Base-by-base conservation (phyloP, 2,329 filamentous ascomycete genomes). In the Alternaria conjuncta region DNA sequence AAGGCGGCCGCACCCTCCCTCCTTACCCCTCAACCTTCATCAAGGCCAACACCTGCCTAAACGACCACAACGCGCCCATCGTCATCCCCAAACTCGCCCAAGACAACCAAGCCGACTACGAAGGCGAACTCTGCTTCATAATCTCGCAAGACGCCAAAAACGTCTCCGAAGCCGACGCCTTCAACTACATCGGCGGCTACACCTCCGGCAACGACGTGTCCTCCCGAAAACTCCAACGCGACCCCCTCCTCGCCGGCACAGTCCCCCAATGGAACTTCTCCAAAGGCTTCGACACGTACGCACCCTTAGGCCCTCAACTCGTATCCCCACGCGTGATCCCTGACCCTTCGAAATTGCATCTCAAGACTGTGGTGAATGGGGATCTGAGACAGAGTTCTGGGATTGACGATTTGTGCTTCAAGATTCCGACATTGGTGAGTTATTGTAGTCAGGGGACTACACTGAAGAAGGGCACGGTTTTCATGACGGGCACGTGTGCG, bases 191-290 rank as follows among this genome's bases (percentile, higher is more conserved):
- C 8, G 84, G 83, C 1, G 87, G 82, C 7, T 89, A 87, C 70
- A 84, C 84, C 0, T 78, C 76, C 28, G 85, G 85, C 28, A 89
- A 89, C 66, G 87, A 89, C 66, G 79, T 89, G 1, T 85, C 84
- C 0, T 81, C 82, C 0, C 82, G 87, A 0, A 86, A 86, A 64
- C 77, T 84, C 32, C 87, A 89, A 65, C 77, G 84, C 4, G 83
- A 87, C 20, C 82, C 84, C 0, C 74, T 73, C 0, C 76, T 82
- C 3, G 86, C 86, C 0, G 86, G 86, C 0, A 80, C 76, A 0
- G 84, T 88, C 0, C 86, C 86, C 0, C 87, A 89, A 70, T 88
- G 85, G 84, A 82, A 83, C 0, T 88, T 87, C 65, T 83, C 80
- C 15, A 88, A 88, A 67, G 84, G 85, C 0, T 88, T 88, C 57